Percentiles rank a stretch among this genome's conserved stretches.
Evolutionary conservation across 1,284 basidiomycete species (phyloP).

Genomic region (Coniferiporia weirii): DNA sequence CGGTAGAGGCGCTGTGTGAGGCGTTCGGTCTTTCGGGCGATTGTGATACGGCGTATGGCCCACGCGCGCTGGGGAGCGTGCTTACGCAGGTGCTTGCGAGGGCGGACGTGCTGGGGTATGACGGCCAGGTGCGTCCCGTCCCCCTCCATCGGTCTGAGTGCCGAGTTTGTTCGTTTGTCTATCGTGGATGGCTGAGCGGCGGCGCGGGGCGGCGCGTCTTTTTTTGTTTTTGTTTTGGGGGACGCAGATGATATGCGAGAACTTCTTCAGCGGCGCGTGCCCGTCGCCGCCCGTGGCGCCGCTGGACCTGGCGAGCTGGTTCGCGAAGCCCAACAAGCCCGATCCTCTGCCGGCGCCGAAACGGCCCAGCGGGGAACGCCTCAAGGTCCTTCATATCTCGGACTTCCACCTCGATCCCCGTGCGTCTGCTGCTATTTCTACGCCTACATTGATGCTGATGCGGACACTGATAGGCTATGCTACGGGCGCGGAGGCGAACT

Average conservation of each 20-base stretch:
- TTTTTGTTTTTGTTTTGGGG: too few species aligned
- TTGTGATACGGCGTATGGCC: slow-evolving; percentile 46
- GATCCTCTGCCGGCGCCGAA: slow-evolving; percentile 50
- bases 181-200: too few species aligned
- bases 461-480: slow-evolving; percentile 51
- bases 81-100: slow-evolving; percentile 64
- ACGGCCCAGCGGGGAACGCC: slow-evolving; percentile 53
- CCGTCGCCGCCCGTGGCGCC: slow-evolving; percentile 44
- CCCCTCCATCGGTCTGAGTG: too few species aligned
- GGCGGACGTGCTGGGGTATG: slow-evolving; percentile 60
- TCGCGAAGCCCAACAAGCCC: slow-evolving; percentile 68
- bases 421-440: too few species aligned
- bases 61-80: slow-evolving; percentile 48
- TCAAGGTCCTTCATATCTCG: slow-evolving; percentile 73
- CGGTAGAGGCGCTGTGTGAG: slow-evolving; percentile 59
- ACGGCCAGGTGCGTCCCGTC: slow-evolving; percentile 52
- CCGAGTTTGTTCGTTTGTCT: too few species aligned
- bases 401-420: slow-evolving; percentile 76
- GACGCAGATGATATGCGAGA: slow-evolving; percentile 39
- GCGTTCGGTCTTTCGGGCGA: slow-evolving; percentile 48
- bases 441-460: too few species aligned
- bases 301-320: slow-evolving; percentile 53
- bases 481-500: slow-evolving; percentile 70
- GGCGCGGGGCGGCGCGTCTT: too few species aligned
- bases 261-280: slow-evolving; percentile 49